A percentile compares a stretch with the other conserved stretches of the same genome.
These are phyloP conservation scores for Penicillium sp. DNA, from an alignment of 2,329 filamentous ascomycete species.

Conservation along the genomic window DNA sequence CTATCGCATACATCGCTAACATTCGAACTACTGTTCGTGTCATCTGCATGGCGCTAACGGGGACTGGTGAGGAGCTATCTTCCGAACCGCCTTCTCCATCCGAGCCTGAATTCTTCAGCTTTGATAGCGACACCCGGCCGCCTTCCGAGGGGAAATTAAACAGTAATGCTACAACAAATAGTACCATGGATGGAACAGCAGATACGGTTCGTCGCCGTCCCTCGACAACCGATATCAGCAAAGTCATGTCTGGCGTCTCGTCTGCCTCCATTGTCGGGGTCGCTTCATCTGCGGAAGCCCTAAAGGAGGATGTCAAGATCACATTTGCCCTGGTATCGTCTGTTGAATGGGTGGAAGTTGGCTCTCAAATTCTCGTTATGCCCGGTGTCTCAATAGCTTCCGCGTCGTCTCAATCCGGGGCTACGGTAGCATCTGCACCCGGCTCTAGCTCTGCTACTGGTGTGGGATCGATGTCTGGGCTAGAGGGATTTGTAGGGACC, in stretches of 20 bases:
- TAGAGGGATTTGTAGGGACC: constrained; percentile 61
- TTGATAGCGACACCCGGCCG: constrained; percentile 39
- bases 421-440: constrained; percentile 49
- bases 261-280: constrained; percentile 3
- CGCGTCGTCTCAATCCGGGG: constrained; percentile 47
- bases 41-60: constrained; percentile 51
- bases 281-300: constrained; percentile 13
- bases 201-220: constrained; percentile 5
- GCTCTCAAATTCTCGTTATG: constrained; percentile 59
- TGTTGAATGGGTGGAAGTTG: constrained; percentile 58
- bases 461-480: constrained; percentile 50
- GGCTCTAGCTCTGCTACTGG: constrained; percentile 41
- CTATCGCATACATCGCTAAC: constrained; percentile 82
- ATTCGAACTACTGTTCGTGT: constrained; percentile 79
- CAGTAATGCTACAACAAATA: background rate
- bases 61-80: constrained; percentile 26
- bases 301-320: constrained; percentile 43
- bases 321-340: constrained; percentile 59
- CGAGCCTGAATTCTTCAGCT: constrained; percentile 46
- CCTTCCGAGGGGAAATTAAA: constrained; percentile 10
- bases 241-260: constrained; percentile 22
- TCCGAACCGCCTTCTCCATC: constrained; percentile 30
- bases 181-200: background rate
- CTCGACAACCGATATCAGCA: constrained; percentile 28
- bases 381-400: constrained; percentile 51